Percentiles rank a stretch among this genome's conserved stretches.
These are phyloP conservation scores for Juncus effusus DNA, from an alignment of 176 grass and related monocot genomes.

Conservation along the genomic window DNA sequence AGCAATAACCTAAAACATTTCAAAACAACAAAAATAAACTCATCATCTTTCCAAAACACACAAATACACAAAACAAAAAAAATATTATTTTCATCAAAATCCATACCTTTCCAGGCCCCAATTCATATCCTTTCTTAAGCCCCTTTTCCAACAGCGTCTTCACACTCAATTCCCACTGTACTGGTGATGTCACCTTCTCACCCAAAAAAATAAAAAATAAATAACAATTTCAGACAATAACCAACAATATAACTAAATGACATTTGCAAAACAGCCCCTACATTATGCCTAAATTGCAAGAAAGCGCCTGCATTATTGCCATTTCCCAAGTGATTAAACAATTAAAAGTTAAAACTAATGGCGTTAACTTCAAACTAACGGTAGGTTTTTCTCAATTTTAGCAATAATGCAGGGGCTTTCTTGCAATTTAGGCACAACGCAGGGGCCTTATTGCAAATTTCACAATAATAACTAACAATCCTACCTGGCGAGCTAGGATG, in stretches of 20 bases:
- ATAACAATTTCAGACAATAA: constrained; percentile 1
- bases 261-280: too few species aligned
- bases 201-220: constrained; percentile 10
- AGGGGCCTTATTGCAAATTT: background rate
- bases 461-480: background rate
- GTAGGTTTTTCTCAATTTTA: too few species aligned
- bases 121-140: constrained; percentile 89
- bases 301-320: too few species aligned
- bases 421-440: too few species aligned
- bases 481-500: constrained; percentile 69
- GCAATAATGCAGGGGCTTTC: too few species aligned
- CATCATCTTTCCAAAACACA: background rate
- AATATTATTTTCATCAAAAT: constrained; percentile 4
- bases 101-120: constrained; percentile 94
- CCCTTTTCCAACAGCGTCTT: constrained; percentile 83
- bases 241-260: background rate
- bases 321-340: background rate
- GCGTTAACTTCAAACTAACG: too few species aligned
- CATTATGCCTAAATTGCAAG: too few species aligned
- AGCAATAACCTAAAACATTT: constrained; percentile 66
- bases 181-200: constrained; percentile 75
- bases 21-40: background rate
- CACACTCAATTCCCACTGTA: constrained; percentile 82
- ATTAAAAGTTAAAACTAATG: background rate
- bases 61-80: background rate